Evolutionary conservation across 1,139 yeast genomes (phyloP).

Genomic region (Scheffersomyces cryptocercus): DNA sequence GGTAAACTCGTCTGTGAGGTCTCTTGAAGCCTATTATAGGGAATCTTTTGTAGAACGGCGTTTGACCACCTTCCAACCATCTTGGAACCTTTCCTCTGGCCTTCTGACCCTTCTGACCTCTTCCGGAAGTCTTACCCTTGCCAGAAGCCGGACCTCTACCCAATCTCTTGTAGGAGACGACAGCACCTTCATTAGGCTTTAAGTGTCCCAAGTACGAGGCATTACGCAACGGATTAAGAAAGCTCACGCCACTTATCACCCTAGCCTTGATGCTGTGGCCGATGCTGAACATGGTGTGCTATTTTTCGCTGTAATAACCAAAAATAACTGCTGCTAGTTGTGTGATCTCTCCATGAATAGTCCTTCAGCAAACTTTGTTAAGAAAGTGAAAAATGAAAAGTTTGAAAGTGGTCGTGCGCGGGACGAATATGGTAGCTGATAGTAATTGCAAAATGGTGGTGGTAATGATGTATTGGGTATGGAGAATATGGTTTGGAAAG

Average conservation of each 20-base stretch:
- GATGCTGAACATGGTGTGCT: not conserved
- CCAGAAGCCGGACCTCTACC: constrained; percentile 99
- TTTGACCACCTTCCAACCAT: constrained; percentile 99
- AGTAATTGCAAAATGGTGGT: too few species aligned
- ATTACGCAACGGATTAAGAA: constrained; percentile 7
- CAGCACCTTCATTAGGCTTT: constrained; percentile 44
- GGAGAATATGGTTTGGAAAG: too few species aligned
- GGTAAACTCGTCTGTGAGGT: constrained; percentile 49
- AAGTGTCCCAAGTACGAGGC: constrained; percentile 38
- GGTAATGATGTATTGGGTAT: too few species aligned
- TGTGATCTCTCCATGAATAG: too few species aligned
- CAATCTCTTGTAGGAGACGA: constrained; percentile 58
- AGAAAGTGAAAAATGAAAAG: too few species aligned
- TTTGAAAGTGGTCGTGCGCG: too few species aligned
- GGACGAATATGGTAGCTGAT: too few species aligned
- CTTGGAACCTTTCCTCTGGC: constrained; percentile 89
- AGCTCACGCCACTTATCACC: not conserved
- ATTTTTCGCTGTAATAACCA: not conserved
- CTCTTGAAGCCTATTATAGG: constrained; percentile 89
- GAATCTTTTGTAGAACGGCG: constrained; percentile 84
- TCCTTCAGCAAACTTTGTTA: too few species aligned
- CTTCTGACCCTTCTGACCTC: constrained; percentile 99
- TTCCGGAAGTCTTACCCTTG: constrained; percentile 88
- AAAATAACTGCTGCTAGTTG: too few species aligned
- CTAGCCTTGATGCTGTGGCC: not conserved